These are phyloP conservation scores for Eutrema japonicum DNA, from an alignment of 345 rosid species.

Conservation along the genomic window DNA sequence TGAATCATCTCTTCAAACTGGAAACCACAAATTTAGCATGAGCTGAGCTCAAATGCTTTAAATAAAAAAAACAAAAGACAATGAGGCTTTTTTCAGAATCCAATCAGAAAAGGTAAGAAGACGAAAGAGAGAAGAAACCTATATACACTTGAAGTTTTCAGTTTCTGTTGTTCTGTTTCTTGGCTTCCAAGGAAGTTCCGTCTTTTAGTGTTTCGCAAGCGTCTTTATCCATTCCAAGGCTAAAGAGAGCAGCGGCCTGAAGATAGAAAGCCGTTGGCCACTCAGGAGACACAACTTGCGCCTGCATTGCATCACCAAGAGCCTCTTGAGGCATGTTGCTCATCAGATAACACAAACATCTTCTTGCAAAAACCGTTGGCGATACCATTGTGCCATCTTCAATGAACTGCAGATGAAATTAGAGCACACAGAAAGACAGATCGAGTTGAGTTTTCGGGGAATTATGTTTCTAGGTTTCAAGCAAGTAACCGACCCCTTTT, in stretches of 20 bases:
- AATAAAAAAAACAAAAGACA: conserved; percentile 37
- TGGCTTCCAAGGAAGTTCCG: conserved; percentile 78
- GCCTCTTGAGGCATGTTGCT: conserved; percentile 79
- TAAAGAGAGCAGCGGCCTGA: conserved; percentile 84
- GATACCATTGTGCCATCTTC: conserved; percentile 82
- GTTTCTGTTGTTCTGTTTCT: conserved; percentile 56
- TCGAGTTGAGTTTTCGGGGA: conserved; percentile 9
- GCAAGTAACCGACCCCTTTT: conserved; percentile 9
- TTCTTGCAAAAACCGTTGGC: conserved; percentile 77
- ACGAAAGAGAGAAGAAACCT: conserved; percentile 40
- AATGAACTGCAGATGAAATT: conserved; percentile 55
- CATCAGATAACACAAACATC: conserved; percentile 75
- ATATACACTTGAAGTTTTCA: conserved; percentile 52
- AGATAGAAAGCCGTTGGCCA: conserved; percentile 86
- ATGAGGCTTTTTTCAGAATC: conserved; percentile 37
- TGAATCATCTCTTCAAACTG: conserved; percentile 41
- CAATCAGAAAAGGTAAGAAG: conserved; percentile 28
- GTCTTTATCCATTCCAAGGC: conserved; percentile 78
- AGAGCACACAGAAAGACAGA: neutral
- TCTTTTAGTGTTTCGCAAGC: conserved; percentile 83
- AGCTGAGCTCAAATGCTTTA: conserved; percentile 38
- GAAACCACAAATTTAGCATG: conserved; percentile 25
- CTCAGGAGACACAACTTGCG: conserved; percentile 74
- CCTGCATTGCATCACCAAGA: conserved; percentile 86
- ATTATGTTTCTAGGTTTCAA: conserved; percentile 8